Percentiles rank a stretch among this genome's conserved stretches.
Evolutionary conservation across 345 rosid genomes (phyloP).

Genomic region (Euphorbia lathyris): DNA sequence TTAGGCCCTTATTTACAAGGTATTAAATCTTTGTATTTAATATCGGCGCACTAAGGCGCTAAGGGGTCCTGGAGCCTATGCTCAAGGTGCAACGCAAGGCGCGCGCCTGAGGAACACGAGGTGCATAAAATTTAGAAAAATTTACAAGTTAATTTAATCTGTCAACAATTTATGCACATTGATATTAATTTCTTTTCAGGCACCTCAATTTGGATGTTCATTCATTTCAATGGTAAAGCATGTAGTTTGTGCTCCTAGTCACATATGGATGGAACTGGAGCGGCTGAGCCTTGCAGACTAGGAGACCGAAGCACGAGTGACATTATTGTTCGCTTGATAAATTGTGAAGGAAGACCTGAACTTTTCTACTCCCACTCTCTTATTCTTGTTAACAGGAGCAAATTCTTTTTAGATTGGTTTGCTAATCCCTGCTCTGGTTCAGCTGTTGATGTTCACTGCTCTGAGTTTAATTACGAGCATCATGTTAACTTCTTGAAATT

Average conservation of each 20-base stretch:
- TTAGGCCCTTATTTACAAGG: no score
- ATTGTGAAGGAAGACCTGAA: slow-evolving; percentile 43
- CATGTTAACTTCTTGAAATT: slow-evolving; percentile 43
- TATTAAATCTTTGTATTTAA: no score
- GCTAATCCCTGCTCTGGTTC: slow-evolving; percentile 22
- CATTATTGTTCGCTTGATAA: slow-evolving; percentile 29
- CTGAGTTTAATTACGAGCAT: slow-evolving; percentile 35
- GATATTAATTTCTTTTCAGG: slow-evolving; percentile 9
- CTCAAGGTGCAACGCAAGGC: no score
- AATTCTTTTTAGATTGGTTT: slow-evolving; percentile 39
- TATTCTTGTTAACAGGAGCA: slow-evolving; percentile 34
- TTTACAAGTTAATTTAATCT: no score
- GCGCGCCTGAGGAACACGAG: no score
- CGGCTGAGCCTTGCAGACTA: slow-evolving; percentile 28
- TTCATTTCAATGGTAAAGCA: slow-evolving; percentile 29
- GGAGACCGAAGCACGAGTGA: slow-evolving; percentile 41
- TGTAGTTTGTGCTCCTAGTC: slow-evolving; percentile 25
- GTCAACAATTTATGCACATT: neutral
- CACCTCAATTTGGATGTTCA: neutral
- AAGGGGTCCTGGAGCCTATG: no score
- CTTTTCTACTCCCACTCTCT: slow-evolving; percentile 37
- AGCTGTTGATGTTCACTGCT: slow-evolving; percentile 37
- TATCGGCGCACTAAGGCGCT: no score
- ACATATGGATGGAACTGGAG: slow-evolving; percentile 37
- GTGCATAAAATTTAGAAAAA: no score